Conservation (phyloP, 352 stramenopile genomes). For the Pythium diclinum region DNA sequence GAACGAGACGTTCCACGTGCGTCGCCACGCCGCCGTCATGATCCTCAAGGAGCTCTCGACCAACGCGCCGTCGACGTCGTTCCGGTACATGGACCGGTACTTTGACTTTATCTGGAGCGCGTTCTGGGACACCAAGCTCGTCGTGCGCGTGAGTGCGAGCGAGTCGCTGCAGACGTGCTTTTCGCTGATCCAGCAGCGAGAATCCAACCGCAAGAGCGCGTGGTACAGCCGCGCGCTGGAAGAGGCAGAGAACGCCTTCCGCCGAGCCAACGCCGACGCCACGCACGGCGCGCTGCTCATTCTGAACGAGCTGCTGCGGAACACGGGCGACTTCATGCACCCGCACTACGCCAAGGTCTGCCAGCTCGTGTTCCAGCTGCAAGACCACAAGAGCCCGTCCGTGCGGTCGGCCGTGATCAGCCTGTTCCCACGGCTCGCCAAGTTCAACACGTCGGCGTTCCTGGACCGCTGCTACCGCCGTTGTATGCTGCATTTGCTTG, state of each 20-base stretch:
- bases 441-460: slow-evolving; percentile 88
- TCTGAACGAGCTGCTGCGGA: slow-evolving; percentile 83
- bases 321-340: slow-evolving; percentile 89
- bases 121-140: slow-evolving; percentile 81
- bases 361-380: slow-evolving; percentile 68
- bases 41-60: slow-evolving; percentile 85
- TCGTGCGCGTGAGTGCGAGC: slow-evolving; percentile 74
- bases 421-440: slow-evolving; percentile 79
- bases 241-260: slow-evolving; percentile 69
- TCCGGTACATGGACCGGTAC: slow-evolving; percentile 88
- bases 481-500: slow-evolving; percentile 83
- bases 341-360: slow-evolving; percentile 74
- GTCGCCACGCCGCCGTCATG: slow-evolving; percentile 80
- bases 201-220: slow-evolving; percentile 79
- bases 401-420: slow-evolving; percentile 85
- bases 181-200: slow-evolving; percentile 84
- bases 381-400: slow-evolving; percentile 74
- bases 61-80: slow-evolving; percentile 83
- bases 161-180: slow-evolving; percentile 85
- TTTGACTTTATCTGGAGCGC: slow-evolving; percentile 90
- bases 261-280: slow-evolving; percentile 71
- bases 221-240: slow-evolving; percentile 82
- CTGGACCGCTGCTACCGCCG: slow-evolving; percentile 78
- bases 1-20: slow-evolving; percentile 88
- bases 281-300: slow-evolving; percentile 83